These are phyloP conservation scores for Cairneyella variabilis DNA, from an alignment of 495 filamentous ascomycete species.

Conservation along the genomic window DNA sequence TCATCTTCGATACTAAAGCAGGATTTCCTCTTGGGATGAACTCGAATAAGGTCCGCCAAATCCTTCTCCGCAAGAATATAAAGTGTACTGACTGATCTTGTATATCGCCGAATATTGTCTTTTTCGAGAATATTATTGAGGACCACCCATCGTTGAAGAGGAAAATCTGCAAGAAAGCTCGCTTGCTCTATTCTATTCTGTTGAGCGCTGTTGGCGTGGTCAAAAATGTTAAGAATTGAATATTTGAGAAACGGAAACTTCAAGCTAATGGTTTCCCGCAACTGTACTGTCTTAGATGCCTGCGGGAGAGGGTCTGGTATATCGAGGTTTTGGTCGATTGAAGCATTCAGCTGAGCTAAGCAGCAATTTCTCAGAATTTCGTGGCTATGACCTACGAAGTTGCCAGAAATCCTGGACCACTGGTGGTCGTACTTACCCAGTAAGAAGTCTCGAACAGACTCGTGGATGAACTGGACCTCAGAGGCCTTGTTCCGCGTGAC, in stretches of 20 bases:
- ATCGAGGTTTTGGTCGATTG: slow-evolving; percentile 19
- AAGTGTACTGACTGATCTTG: slow-evolving; percentile 31
- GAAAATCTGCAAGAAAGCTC: slow-evolving; percentile 34
- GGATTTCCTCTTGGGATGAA: slow-evolving; percentile 8
- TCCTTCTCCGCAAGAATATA: slow-evolving; percentile 46
- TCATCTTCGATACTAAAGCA: slow-evolving; percentile 31
- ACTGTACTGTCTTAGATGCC: slow-evolving; percentile 20
- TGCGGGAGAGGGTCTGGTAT: slow-evolving; percentile 24
- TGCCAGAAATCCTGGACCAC: slow-evolving; percentile 20
- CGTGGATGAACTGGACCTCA: slow-evolving; percentile 38
- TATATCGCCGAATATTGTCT: slow-evolving; percentile 29
- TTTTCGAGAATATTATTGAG: slow-evolving; percentile 36
- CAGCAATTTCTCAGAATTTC: slow-evolving; percentile 36
- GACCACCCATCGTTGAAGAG: slow-evolving; percentile 32
- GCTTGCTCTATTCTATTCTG: slow-evolving; percentile 36
- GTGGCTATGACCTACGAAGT: slow-evolving; percentile 30
- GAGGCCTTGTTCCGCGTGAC: slow-evolving; percentile 16
- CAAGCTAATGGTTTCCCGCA: slow-evolving; percentile 20
- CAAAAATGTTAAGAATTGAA: slow-evolving; percentile 37
- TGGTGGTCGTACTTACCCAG: slow-evolving; percentile 18
- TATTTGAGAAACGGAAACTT: slow-evolving; percentile 44
- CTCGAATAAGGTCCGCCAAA: slow-evolving; percentile 35
- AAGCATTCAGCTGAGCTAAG: slow-evolving; percentile 21
- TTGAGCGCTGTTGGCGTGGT: slow-evolving; percentile 37
- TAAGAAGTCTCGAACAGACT: slow-evolving; percentile 38